Conservation (phyloP, 1,284 basidiomycete genomes). For the Ganoderma meredithae region DNA sequence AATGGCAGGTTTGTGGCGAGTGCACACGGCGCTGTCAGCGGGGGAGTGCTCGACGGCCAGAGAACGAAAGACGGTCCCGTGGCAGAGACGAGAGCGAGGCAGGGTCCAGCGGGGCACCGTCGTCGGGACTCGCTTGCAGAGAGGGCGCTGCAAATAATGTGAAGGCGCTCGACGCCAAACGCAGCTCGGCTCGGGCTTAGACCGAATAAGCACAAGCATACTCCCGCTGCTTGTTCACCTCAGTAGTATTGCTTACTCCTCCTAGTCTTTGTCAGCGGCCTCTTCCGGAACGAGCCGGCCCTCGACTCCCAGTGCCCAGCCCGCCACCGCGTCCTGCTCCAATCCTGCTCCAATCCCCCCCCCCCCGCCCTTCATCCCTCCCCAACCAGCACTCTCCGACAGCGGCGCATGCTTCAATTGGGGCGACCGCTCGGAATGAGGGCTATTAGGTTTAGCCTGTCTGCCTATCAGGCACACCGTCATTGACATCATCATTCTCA, state of each 20-base stretch:
- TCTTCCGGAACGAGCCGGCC: not conserved
- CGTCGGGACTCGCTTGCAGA: constrained; percentile 27
- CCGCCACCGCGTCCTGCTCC: not conserved
- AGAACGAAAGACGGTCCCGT: constrained; percentile 19
- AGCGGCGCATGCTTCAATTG: not conserved
- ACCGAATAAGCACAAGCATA: constrained; percentile 20
- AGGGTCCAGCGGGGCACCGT: constrained; percentile 32
- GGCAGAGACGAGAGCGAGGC: constrained; percentile 21
- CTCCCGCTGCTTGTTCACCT: constrained; percentile 2
- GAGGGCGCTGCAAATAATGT: constrained; percentile 28
- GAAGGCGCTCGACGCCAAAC: constrained; percentile 22
- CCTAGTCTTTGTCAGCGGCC: constrained; percentile 25
- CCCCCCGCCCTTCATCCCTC: not conserved
- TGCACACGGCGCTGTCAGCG: constrained; percentile 5
- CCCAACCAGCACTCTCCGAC: not conserved
- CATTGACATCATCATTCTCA: constrained; percentile 19
- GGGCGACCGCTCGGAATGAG: not conserved
- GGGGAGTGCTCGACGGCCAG: constrained; percentile 10
- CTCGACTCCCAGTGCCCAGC: not conserved
- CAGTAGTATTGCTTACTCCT: constrained; percentile 15
- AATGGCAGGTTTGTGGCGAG: constrained; percentile 13
- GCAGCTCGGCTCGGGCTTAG: constrained; percentile 12
- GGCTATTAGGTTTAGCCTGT: constrained; percentile 8
- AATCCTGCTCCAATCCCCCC: not conserved
- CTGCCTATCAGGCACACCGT: constrained; percentile 29